Evolutionary conservation across 2,329 filamentous ascomycete genomes (phyloP).

Genomic region (Coleophoma eucalyptorum): DNA sequence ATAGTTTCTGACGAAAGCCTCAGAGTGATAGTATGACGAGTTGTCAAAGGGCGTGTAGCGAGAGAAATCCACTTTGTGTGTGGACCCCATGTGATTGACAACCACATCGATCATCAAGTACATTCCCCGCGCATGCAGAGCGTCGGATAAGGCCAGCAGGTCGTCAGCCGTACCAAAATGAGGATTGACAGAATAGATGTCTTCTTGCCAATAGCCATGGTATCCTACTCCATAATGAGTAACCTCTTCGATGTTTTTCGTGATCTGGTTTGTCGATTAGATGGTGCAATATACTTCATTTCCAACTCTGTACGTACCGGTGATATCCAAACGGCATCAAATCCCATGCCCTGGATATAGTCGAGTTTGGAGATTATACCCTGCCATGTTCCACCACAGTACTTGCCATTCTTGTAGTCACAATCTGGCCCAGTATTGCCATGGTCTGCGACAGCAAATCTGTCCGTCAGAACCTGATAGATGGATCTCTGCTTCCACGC

Average conservation of each 20-base stretch:
- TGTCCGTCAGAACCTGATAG: conserved; percentile 39
- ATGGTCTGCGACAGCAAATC: conserved; percentile 34
- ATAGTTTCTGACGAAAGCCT: conserved; percentile 17
- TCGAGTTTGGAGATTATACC: conserved; percentile 40
- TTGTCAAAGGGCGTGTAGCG: conserved; percentile 25
- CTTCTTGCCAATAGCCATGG: conserved; percentile 45
- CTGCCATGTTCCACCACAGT: conserved; percentile 46
- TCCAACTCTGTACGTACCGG: conserved; percentile 24
- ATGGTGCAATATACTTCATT: neutral
- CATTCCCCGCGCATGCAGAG: conserved; percentile 39
- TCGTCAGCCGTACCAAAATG: conserved; percentile 42
- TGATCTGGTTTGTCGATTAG: conserved; percentile 24
- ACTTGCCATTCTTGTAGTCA: conserved; percentile 26
- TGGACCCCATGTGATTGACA: conserved; percentile 35
- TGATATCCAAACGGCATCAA: conserved; percentile 37
- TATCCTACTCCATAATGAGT: conserved; percentile 29
- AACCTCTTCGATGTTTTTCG: conserved; percentile 28
- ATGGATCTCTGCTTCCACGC: conserved; percentile 33
- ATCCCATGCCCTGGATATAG: conserved; percentile 45
- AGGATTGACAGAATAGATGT: conserved; percentile 39
- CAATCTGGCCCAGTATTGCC: conserved; percentile 18
- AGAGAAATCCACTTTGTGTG: conserved; percentile 37
- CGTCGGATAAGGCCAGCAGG: conserved; percentile 36
- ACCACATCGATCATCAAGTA: conserved; percentile 46
- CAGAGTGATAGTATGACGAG: conserved; percentile 5